Conservation (phyloP, 1,139 yeast genomes). For the Saccharomyces hybrid region DNA sequence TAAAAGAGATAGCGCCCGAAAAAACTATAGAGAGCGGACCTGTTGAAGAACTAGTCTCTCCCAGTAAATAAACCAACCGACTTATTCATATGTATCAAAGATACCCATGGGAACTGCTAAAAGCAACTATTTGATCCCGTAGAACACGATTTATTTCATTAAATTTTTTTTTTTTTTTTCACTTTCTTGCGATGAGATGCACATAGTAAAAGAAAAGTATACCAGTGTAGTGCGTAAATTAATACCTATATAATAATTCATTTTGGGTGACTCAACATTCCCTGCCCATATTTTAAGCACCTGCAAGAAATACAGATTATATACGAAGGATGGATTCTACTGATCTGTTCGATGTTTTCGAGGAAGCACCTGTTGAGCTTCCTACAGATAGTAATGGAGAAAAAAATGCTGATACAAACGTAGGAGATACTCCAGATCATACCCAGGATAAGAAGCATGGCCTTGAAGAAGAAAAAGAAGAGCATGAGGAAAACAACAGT, state of each 20-base stretch:
- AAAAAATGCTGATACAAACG: constrained; percentile 9
- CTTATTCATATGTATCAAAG: background rate
- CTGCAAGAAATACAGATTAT: background rate
- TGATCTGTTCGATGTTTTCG: constrained; percentile 63
- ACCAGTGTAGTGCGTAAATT: background rate
- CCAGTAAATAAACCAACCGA: background rate
- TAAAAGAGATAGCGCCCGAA: constrained; percentile 8
- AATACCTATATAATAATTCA: background rate
- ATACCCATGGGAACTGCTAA: background rate
- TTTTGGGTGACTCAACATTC: background rate
- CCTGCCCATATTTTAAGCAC: background rate
- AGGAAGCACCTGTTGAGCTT: constrained; percentile 44
- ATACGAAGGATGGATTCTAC: constrained; percentile 12
- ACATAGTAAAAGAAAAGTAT: background rate
- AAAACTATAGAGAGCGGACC: background rate
- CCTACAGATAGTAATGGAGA: constrained; percentile 23
- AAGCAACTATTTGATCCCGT: background rate
- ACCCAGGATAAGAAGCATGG: constrained; percentile 7
- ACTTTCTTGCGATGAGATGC: constrained; percentile 7
- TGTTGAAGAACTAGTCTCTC: background rate
- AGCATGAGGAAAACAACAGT: constrained; percentile 5
- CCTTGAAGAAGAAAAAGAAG: constrained; percentile 9
- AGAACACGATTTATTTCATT: background rate
- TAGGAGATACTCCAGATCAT: constrained; percentile 4
- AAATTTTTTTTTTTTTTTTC: background rate